A percentile compares a stretch with the other conserved stretches of the same genome.
phyloP scores from a whole-genome alignment of 805 yeast species.

The Metschnikowia dekortorum region DNA sequence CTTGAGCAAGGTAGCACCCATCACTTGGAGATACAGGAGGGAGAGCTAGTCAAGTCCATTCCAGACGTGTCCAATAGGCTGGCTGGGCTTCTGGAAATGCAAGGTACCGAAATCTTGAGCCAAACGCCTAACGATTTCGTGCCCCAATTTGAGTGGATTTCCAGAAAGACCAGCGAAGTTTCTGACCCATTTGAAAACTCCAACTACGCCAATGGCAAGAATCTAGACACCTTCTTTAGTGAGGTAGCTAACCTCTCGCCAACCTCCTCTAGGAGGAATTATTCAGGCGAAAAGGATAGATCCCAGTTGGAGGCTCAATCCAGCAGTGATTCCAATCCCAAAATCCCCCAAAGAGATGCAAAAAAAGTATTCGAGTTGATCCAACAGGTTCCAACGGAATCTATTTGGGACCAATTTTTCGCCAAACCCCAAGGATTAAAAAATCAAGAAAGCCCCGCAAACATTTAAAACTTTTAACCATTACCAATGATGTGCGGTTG shows the following conservation, averaged over 20 bases:
- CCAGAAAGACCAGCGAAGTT: conserved; percentile 3
- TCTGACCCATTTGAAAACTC: background rate
- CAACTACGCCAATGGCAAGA: conserved; percentile 8
- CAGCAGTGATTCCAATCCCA: background rate
- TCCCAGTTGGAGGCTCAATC: background rate
- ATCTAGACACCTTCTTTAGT: conserved; percentile 44
- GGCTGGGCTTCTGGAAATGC: background rate
- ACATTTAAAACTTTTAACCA: background rate
- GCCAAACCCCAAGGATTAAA: conserved; percentile 16
- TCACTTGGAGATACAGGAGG: background rate
- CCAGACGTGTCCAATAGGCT: background rate
- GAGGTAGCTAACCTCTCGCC: conserved; percentile 38
- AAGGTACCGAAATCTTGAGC: background rate
- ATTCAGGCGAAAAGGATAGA: background rate
- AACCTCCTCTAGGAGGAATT: conserved; percentile 5
- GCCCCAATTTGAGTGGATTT: conserved; percentile 7
- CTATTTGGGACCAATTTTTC: conserved; percentile 67
- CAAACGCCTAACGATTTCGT: background rate
- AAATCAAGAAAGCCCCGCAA: background rate
- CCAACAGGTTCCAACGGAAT: conserved; percentile 58
- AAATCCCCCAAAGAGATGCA: conserved; percentile 41
- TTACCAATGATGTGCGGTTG: no score
- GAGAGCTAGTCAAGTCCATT: background rate
- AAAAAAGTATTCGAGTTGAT: conserved; percentile 56
- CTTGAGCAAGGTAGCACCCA: background rate